Evolutionary conservation across 257 asterid genomes (phyloP).

Genomic region (Forsythia suspensa): DNA sequence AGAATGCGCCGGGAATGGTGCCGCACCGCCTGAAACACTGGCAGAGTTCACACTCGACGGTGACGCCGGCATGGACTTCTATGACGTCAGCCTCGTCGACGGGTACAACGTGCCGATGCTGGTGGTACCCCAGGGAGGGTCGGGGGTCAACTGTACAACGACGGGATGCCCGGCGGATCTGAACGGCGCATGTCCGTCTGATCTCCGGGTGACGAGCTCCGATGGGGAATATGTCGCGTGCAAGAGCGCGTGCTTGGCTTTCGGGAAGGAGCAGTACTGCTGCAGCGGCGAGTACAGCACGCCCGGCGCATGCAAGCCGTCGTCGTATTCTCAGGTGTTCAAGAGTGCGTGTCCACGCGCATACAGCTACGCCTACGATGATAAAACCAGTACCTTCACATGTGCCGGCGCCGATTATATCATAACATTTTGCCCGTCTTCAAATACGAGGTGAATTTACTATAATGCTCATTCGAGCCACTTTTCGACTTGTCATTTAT

Average conservation of each 20-base stretch:
- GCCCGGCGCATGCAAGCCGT: neutral
- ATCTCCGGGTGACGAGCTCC: neutral
- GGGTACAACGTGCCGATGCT: neutral
- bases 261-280: neutral
- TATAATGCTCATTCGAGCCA: neutral
- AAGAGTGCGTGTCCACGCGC: neutral
- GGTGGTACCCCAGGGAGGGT: neutral
- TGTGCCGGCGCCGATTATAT: neutral
- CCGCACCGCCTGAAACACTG: neutral
- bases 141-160: neutral
- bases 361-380: neutral
- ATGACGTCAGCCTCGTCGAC: neutral
- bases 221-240: neutral
- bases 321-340: constrained; percentile 3
- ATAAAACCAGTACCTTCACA: neutral
- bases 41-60: constrained; percentile 4
- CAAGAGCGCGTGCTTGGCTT: neutral
- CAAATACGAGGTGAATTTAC: neutral
- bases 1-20: neutral
- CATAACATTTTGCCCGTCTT: neutral
- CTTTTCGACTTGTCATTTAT: too few relatives aligned
- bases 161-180: neutral
- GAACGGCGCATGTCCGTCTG: neutral
- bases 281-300: neutral
- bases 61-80: neutral